Evolutionary conservation across 805 yeast genomes (phyloP), one percentile per base, ranked within the genome.

Genomic region (Ogataea wickerhamii): DNA sequence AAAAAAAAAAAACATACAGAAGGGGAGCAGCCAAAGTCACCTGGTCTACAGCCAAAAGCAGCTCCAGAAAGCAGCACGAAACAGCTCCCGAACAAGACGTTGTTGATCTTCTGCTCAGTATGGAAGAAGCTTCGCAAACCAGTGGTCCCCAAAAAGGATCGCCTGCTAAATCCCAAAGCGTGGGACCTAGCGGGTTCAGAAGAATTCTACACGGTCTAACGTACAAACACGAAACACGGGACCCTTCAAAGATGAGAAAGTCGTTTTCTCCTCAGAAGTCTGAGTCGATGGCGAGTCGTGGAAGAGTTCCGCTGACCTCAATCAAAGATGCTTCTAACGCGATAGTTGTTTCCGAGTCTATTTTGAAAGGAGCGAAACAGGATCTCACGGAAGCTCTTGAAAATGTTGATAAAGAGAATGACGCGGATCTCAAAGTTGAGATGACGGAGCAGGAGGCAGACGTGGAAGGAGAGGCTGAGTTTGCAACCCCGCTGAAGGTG

Each of bases 131-230:
- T 12, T 22, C 25, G n/a, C n/a, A n/a, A n/a, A n/a, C n/a, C n/a
- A n/a, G n/a, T n/a, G n/a, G 25, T 22, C 8, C 25, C 25, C 11
- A 22, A 22, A 12, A 8, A 12, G 25, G 8, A 30, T 30, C 43
- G 16, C 37, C 32, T 17, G 16, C 20, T n/a, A 50, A 45, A 22
- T 13, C 42, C 11, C 36, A 34, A 18, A 35, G 40, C 4, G 33
- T 34, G 11, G 22, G 14, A 6, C 20, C 32, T 8, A 29, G 32
- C 22, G 32, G 32, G 8, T 42, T 55, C 21, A 53, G 52, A 18
- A 64, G 56, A 45, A 64, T 67, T 34, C 74, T 76, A 2, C 78
- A 74, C 49, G 79, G 79, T 0, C 51, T 74, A 25, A 51, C 64
- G 2, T 61, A 66, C 38, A 67, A 68, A 43, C 70, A 67, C 40